Base-by-base conservation (phyloP, 148 eudicot genomes). In the Persicaria maculosa region DNA sequence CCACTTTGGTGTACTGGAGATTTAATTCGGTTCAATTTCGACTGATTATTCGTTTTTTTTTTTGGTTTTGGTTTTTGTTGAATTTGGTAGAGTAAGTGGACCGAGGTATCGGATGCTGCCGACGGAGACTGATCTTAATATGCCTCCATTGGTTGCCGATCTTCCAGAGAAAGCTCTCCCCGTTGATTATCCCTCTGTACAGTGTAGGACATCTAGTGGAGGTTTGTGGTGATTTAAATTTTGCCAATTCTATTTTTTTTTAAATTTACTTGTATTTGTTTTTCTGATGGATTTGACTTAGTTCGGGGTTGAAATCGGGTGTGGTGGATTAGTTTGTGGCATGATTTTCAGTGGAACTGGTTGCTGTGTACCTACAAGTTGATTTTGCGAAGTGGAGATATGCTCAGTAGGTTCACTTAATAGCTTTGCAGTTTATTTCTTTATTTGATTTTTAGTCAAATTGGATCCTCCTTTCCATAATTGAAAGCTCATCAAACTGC, bases 71-170 rank as follows among this genome's bases (percentile, higher is more conserved):
- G 6, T 61, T 74, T 43, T 59, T 7, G 22, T 77, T 57, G 44
- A 55, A 61, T 72, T 69, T 78, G 76, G 65, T 75, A 89, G 98
- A 83, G 89, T 84, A 71, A 86, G 80, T 70, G 98, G 93, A 67
- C 97, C 98, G 57, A 84, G 96, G 83, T 94, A 91, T 81, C 79
- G 89, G 81, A 78, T 94, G 90, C 79, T 94, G 77, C 97, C 98
- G 52, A 86, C 88, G 76, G 92, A 90, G 79, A 94, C 97, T 59
- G 93, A 94, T 86, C 93, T 94, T 52, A 91, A 92, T 74, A 84
- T 78, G 81, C 96, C 87, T 5, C 93, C 96, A 25, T 71, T 80
- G 62, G 81, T 80, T 65, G 69, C 89, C 5, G 81, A 81, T 83
- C 77, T 81, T 22, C 86, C 88, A 0, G 89, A 93, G 15, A 83